Evolutionary conservation across 140 eudicot genomes (phyloP).

Genomic region (Erigeron philadelphicus): DNA sequence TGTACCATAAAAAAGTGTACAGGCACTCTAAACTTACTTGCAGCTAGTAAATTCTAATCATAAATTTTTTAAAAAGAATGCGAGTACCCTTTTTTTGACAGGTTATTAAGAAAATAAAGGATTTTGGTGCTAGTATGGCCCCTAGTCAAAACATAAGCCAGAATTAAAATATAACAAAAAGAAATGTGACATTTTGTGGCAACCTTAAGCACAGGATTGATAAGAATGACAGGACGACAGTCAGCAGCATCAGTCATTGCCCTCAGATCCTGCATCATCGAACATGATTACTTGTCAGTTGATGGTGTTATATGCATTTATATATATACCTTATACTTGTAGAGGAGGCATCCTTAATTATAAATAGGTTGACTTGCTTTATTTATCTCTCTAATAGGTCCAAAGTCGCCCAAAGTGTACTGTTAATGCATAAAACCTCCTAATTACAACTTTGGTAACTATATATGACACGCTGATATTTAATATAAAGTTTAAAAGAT

Average conservation of each 20-base stretch:
- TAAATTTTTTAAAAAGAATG: constrained; percentile 11
- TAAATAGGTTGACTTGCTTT: not conserved
- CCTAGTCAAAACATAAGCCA: constrained; percentile 9
- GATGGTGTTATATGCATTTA: constrained; percentile 7
- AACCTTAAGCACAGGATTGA: constrained; percentile 93
- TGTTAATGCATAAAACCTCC: not conserved
- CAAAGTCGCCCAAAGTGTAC: not conserved
- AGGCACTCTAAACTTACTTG: constrained; percentile 57
- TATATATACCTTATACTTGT: not conserved
- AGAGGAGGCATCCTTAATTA: not conserved
- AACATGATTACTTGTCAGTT: constrained; percentile 26
- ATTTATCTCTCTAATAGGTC: not conserved
- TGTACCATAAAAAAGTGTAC: constrained; percentile 11
- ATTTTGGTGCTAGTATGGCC: not conserved
- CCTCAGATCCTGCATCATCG: constrained; percentile 68
- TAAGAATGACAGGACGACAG: constrained; percentile 82
- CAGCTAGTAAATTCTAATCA: constrained; percentile 83
- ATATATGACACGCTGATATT: not conserved
- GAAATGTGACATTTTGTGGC: constrained; percentile 19
- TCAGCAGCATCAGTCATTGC: constrained; percentile 99
- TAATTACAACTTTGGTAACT: not conserved
- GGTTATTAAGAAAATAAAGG: not conserved
- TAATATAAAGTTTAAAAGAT: not conserved
- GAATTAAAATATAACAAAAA: not conserved
- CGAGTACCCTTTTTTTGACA: constrained; percentile 24